Evolutionary conservation across 2,329 filamentous ascomycete species (phyloP).

Genomic region (Monosporascus sp.): DNA sequence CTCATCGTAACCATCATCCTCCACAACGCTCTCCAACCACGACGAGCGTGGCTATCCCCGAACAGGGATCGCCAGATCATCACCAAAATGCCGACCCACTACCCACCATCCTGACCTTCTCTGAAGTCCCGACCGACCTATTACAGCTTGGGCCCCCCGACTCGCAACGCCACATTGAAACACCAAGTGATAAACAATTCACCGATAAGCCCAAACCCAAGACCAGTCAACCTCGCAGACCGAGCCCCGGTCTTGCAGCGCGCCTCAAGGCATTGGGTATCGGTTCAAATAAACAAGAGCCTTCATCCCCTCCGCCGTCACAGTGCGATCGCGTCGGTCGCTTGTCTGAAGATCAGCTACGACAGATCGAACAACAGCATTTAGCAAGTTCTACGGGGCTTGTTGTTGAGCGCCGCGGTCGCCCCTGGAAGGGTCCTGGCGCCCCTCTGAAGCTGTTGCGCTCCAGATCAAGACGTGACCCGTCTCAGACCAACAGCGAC

Average conservation of each 20-base stretch:
- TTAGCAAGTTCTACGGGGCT: conserved; percentile 46
- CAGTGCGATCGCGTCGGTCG: conserved; percentile 53
- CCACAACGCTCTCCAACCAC: background rate
- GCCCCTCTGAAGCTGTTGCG: conserved; percentile 37
- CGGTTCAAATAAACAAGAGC: conserved; percentile 37
- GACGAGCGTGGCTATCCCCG: conserved; percentile 18
- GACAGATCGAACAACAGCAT: conserved; percentile 63
- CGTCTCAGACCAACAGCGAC: conserved; percentile 15
- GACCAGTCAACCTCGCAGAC: conserved; percentile 42
- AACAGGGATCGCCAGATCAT: conserved; percentile 15
- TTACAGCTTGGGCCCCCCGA: conserved; percentile 30
- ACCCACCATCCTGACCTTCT: conserved; percentile 31
- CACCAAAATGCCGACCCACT: conserved; percentile 23
- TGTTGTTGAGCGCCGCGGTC: conserved; percentile 59
- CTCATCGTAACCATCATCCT: conserved; percentile 2
- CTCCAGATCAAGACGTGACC: conserved; percentile 26
- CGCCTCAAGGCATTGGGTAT: conserved; percentile 62
- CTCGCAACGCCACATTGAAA: conserved; percentile 5
- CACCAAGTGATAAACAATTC: background rate
- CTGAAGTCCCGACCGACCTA: conserved; percentile 36
- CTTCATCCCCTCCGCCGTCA: conserved; percentile 25
- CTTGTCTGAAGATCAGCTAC: conserved; percentile 64
- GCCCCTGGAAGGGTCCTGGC: conserved; percentile 65
- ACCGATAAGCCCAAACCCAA: conserved; percentile 13
- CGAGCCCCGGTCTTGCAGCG: conserved; percentile 59